Conservation (phyloP, 257 asterid genomes). For the Anisodus acutangulus region DNA sequence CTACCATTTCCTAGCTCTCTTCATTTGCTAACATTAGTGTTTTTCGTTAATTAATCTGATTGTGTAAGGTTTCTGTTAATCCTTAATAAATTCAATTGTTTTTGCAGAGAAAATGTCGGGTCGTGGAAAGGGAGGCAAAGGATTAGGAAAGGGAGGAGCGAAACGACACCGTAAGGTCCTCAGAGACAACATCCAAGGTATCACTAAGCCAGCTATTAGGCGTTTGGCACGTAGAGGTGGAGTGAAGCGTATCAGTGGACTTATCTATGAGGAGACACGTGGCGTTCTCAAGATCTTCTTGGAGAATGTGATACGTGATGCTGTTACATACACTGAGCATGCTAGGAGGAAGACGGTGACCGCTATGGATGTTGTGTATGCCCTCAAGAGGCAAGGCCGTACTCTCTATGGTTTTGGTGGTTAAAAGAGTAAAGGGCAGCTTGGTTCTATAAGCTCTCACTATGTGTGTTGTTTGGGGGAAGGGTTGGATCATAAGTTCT, state of each 20-base stretch:
- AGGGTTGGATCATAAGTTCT: too few species aligned
- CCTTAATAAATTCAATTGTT: neutral
- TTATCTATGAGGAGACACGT: conserved; percentile 27
- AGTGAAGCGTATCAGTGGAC: conserved; percentile 22
- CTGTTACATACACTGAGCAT: conserved; percentile 23
- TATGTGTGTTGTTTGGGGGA: too few species aligned
- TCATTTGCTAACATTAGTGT: too few species aligned
- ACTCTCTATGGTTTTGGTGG: conserved; percentile 24
- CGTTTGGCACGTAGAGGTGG: conserved; percentile 27
- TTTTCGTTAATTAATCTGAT: neutral
- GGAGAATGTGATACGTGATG: conserved; percentile 28
- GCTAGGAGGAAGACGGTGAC: conserved; percentile 29
- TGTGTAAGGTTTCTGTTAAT: neutral
- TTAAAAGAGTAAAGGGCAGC: neutral
- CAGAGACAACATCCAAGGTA: conserved; percentile 30
- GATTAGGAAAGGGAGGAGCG: conserved; percentile 30
- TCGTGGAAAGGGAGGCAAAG: conserved; percentile 30
- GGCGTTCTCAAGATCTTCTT: conserved; percentile 29
- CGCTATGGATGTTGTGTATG: conserved; percentile 30
- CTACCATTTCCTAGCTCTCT: neutral
- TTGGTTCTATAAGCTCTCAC: too few species aligned
- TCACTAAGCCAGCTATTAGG: conserved; percentile 25
- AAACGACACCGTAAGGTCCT: conserved; percentile 30
- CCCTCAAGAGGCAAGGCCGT: conserved; percentile 26
- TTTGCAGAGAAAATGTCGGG: conserved; percentile 27